Base-by-base conservation (phyloP, 1,284 basidiomycete species). In the Ceratobasidium sp. region DNA sequence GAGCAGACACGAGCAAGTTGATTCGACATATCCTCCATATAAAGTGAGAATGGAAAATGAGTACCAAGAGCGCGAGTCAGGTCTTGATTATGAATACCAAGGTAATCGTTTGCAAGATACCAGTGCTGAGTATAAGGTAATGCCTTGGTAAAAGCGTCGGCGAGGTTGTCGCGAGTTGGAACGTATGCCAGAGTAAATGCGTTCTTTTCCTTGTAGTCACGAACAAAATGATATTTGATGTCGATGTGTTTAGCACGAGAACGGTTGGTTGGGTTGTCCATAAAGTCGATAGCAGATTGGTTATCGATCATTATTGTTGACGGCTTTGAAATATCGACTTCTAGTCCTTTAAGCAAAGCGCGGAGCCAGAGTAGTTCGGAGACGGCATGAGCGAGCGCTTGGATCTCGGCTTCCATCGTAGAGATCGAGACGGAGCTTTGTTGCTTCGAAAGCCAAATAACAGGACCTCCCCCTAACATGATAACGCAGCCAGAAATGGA, bases 61-160 rank as follows among this genome's bases (percentile, higher is more conserved):
- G 5, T 12, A 10, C 52, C 52, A 9, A 55, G 52, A 8, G 52
- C 52, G 5, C 23, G n/a, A 30, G 9, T 26, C 10, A 12, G 9
- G 12, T 55, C 52, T 14, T 21, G 14, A 21, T 36, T 14, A 21
- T 59, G 23, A 34, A 59, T 36, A 9, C 57, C 57, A 6, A 59
- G 18, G 57, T 39, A 59, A 39, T 9, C 12, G 36, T 59, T 59
- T 4, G 57, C 57, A 5, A 59, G 36, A 21, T 59, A 41, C 57
- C 57, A 59, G 21, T 39, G 32, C 43, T 45, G 43, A 10, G 60
- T 9, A 36, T 45, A 2, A 71, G 48, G 41, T 5, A 62, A 26
- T 16, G 60, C 16, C 58, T 79, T 79, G 0, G 78, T 79, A 36
- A 79, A 72, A 6, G 76, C 59, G 26, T 78, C 75, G 0, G 79